Percentiles rank a stretch among this genome's conserved stretches.
Evolutionary conservation across 176 grass and related monocot species (phyloP).

Genomic region (Bonia amplexicaulis): DNA sequence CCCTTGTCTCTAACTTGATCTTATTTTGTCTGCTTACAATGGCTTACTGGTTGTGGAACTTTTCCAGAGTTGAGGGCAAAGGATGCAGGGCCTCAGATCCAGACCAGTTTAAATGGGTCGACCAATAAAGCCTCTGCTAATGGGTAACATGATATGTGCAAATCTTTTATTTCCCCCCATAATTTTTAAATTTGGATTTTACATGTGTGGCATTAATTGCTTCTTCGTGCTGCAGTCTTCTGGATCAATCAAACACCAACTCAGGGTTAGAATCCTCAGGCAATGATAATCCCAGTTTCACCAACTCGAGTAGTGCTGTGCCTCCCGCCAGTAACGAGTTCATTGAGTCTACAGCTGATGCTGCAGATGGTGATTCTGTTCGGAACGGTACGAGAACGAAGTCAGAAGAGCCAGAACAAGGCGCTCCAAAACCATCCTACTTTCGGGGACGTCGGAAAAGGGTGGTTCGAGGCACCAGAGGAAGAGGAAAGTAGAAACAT

Average conservation of each 20-base stretch:
- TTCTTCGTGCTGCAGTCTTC: conserved; percentile 39
- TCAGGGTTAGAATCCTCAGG: conserved; percentile 53
- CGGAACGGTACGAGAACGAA: conserved; percentile 28
- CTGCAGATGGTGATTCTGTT: background rate
- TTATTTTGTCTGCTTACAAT: background rate
- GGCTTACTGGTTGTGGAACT: background rate
- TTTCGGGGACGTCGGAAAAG: conserved; percentile 46
- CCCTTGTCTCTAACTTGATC: background rate
- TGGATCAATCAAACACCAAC: conserved; percentile 44
- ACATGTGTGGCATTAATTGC: background rate
- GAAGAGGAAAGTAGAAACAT: conserved; percentile 34
- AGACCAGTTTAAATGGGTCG: conserved; percentile 30
- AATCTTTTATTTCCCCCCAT: background rate
- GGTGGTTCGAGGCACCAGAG: conserved; percentile 25
- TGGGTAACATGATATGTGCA: conserved; percentile 36
- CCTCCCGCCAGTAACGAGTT: background rate
- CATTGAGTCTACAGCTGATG: background rate
- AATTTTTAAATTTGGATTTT: background rate
- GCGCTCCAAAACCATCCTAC: background rate
- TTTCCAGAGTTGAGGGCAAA: conserved; percentile 27
- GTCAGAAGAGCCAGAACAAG: conserved; percentile 9
- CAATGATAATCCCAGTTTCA: conserved; percentile 51
- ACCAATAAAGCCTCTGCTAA: conserved; percentile 33
- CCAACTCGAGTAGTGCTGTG: conserved; percentile 41
- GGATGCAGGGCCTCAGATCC: background rate